These are phyloP conservation scores for Aspergillus sp. DNA, from an alignment of 2,329 filamentous ascomycete genomes.

Conservation along the genomic window DNA sequence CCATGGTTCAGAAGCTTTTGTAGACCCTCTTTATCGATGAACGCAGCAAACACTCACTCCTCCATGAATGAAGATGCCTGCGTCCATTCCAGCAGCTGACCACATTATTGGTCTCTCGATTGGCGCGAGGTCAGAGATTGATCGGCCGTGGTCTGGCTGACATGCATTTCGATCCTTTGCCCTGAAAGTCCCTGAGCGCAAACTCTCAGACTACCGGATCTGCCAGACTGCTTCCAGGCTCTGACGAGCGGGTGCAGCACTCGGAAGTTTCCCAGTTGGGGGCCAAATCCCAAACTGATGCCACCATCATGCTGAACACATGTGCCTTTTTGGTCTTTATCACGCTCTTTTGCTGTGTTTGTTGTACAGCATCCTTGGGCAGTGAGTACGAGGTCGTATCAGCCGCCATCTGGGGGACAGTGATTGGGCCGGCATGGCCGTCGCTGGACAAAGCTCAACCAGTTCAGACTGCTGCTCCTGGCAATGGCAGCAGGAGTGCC, in stretches of 20 bases:
- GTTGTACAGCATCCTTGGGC: constrained; percentile 10
- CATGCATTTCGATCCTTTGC: constrained; percentile 14
- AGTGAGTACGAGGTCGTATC: constrained; percentile 9
- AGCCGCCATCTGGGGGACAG: constrained; percentile 9
- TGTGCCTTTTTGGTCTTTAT: not conserved
- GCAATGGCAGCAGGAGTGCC: not conserved
- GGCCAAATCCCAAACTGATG: not conserved
- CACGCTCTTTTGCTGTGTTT: not conserved
- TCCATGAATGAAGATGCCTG: not conserved
- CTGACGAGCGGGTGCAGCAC: not conserved
- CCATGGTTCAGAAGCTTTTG: constrained; percentile 4
- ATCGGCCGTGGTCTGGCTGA: constrained; percentile 14
- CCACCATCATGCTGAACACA: not conserved
- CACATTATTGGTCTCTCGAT: constrained; percentile 1
- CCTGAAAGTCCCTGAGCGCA: constrained; percentile 9
- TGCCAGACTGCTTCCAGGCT: not conserved
- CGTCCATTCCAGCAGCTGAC: constrained; percentile 2
- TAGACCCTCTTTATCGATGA: not conserved
- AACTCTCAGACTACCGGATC: not conserved
- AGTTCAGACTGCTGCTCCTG: not conserved
- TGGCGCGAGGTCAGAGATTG: constrained; percentile 4
- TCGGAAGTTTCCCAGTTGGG: not conserved
- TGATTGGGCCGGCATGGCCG: constrained; percentile 10
- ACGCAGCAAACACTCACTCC: not conserved
- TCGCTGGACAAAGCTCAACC: not conserved